A percentile compares a stretch with the other conserved stretches of the same genome.
Evolutionary conservation across 176 grass and related monocot species (phyloP).

Genomic region (Eragrostis nindensis): DNA sequence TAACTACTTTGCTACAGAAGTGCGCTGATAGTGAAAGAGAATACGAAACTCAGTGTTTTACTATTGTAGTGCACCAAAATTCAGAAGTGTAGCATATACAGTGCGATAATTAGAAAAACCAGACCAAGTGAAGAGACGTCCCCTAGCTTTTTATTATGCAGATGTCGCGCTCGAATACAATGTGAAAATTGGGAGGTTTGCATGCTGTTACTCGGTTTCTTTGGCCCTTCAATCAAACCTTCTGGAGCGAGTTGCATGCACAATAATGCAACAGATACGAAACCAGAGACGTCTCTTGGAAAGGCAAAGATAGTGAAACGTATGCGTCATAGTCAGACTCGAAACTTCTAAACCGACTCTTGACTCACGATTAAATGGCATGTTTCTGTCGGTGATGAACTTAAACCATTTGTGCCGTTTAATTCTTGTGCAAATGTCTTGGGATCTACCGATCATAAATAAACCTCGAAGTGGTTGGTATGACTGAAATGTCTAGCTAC

Average conservation of each 20-base stretch:
- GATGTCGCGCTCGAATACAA: too few species aligned
- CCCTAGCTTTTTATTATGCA: too few species aligned
- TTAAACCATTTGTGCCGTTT: neutral
- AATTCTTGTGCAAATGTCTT: neutral
- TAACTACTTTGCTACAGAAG: constrained; percentile 1
- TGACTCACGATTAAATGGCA: neutral
- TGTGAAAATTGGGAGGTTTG: too few species aligned
- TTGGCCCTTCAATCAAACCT: neutral
- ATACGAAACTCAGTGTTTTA: neutral
- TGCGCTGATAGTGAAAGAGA: neutral
- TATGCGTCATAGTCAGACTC: constrained; percentile 7
- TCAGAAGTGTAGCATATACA: neutral
- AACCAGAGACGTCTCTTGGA: constrained; percentile 31
- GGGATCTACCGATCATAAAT: neutral
- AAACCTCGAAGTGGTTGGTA: constrained; percentile 5
- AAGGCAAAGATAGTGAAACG: constrained; percentile 10
- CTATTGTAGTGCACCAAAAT: neutral
- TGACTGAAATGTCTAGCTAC: constrained; percentile 32
- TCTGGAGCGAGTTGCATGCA: constrained; percentile 12
- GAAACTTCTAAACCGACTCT: constrained; percentile 3
- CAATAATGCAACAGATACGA: neutral
- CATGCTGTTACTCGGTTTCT: neutral
- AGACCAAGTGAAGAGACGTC: too few species aligned
- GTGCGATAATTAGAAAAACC: too few species aligned
- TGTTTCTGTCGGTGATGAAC: neutral